Conservation (phyloP, 2,329 filamentous ascomycete species). For the Neonectria hederae region DNA sequence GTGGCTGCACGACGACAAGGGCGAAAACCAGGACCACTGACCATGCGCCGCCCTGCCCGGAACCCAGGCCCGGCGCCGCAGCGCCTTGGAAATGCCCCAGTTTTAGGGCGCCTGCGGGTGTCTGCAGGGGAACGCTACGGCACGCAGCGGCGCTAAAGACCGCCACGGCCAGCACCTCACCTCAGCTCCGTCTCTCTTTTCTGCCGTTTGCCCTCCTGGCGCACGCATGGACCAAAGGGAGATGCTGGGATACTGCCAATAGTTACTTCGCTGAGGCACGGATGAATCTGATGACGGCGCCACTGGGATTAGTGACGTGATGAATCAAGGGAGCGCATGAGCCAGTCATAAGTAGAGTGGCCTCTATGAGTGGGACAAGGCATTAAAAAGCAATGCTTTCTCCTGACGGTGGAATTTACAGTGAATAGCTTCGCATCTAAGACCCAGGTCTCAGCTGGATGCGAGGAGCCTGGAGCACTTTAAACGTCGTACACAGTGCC, state of each 20-base stretch:
- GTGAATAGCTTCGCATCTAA: background rate
- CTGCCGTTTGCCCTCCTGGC: conserved; percentile 1
- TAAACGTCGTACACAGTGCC: background rate
- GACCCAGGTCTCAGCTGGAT: background rate
- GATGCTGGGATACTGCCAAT: background rate
- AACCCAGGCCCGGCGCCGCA: background rate
- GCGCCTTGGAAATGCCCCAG: background rate
- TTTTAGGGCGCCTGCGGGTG: conserved; percentile 20
- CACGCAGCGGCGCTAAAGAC: conserved; percentile 24
- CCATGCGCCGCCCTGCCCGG: too few relatives aligned
- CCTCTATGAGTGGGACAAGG: background rate
- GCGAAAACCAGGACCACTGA: too few relatives aligned
- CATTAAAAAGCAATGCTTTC: background rate
- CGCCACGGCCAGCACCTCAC: conserved; percentile 8
- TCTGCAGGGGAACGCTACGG: conserved; percentile 24
- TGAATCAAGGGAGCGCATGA: conserved; percentile 4
- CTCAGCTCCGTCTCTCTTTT: too few relatives aligned
- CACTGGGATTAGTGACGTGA: conserved; percentile 36
- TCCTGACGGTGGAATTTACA: background rate
- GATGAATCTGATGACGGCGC: conserved; percentile 28
- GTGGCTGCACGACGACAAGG: conserved; percentile 5
- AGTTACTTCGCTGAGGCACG: conserved; percentile 16
- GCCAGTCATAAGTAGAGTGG: background rate
- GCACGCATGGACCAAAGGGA: background rate
- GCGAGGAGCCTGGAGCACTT: background rate